Base-by-base conservation (phyloP, 768 basidiomycete genomes). In the Suillus americanus region DNA sequence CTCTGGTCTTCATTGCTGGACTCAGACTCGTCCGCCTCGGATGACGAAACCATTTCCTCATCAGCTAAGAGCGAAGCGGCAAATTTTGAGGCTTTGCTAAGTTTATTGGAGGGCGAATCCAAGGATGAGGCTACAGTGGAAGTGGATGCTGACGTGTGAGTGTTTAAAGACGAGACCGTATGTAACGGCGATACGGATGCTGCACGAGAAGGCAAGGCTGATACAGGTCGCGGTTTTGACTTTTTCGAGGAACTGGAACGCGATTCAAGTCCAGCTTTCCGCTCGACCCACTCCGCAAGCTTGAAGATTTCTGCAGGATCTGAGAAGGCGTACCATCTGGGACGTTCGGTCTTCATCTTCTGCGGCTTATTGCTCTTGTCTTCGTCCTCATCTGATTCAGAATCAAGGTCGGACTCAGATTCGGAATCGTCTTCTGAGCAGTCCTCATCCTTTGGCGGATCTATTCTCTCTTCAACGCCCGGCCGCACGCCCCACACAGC, bases 271-370 rank as follows among this genome's bases (percentile, higher is more conserved):
- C 76, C 80, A 59, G 81, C 78, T 72, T 83, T 85, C 68, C 81
- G 78, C 48, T 80, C 78, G 38, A 91, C 76, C 89, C 89, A 93
- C 60, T 86, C 82, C 3, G 86, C 85, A 25, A 92, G 74, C 71
- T 85, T 88, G 60, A 75, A 71, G 64, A 94, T 86, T 64, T 92
- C 90, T 43, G 77, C 77, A 1, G 87, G 85, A 10, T 89, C 81
- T 78, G 81, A 84, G 75, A 93, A 88, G 14, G 83, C 89, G 89
- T 91, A 92, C 92, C 92, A 94, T n/a, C 57, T 40, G 18, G 57
- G 25, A 59, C 25, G 10, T 41, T 59, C 57, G 12, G 16, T 40
- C 35, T 40, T 38, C n/a, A 3, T 18, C 37, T 56, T 23, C n/a
- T 13, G n/a, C 16, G 7, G 14, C n/a, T 25, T 57, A 7, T 5